These are phyloP conservation scores for Shiraia sp. DNA, from an alignment of 2,329 filamentous ascomycete species.

Conservation along the genomic window DNA sequence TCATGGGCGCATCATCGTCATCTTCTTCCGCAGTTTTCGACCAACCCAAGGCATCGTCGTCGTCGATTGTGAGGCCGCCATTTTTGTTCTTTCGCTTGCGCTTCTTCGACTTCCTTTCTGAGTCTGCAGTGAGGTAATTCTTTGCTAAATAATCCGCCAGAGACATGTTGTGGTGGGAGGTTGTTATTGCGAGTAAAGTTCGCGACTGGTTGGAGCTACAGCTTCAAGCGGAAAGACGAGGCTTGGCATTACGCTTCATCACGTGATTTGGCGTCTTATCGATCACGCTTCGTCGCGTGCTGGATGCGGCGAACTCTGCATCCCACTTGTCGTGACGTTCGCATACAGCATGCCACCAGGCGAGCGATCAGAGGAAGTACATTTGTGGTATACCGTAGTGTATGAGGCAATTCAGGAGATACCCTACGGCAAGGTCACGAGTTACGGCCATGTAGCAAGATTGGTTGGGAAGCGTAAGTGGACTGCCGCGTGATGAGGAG, in stretches of 20 bases:
- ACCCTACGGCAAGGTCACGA: conserved; percentile 80
- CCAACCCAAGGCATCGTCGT: conserved; percentile 61
- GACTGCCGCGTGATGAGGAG: conserved; percentile 10
- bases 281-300: conserved; percentile 4
- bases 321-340: not conserved
- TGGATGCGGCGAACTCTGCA: conserved; percentile 4
- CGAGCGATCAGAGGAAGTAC: conserved; percentile 70
- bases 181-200: conserved; percentile 9
- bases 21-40: conserved; percentile 55
- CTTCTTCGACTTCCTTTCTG: conserved; percentile 57
- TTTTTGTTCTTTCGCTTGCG: conserved; percentile 52
- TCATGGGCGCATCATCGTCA: conserved; percentile 57
- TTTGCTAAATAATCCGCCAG: conserved; percentile 86
- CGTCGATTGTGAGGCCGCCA: conserved; percentile 51
- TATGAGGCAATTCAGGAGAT: conserved; percentile 86
- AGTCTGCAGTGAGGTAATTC: conserved; percentile 79
- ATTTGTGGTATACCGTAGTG: conserved; percentile 74
- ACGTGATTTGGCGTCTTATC: conserved; percentile 32
- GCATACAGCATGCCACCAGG: conserved; percentile 56
- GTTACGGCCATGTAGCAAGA: conserved; percentile 79
- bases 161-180: conserved; percentile 52
- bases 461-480: conserved; percentile 72
- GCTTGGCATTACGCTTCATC: conserved; percentile 6
- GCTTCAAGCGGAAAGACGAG: conserved; percentile 5
- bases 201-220: conserved; percentile 1